phyloP scores from a whole-genome alignment of 176 grass and related monocot species.

The Ampelocalamus luodianensis region DNA sequence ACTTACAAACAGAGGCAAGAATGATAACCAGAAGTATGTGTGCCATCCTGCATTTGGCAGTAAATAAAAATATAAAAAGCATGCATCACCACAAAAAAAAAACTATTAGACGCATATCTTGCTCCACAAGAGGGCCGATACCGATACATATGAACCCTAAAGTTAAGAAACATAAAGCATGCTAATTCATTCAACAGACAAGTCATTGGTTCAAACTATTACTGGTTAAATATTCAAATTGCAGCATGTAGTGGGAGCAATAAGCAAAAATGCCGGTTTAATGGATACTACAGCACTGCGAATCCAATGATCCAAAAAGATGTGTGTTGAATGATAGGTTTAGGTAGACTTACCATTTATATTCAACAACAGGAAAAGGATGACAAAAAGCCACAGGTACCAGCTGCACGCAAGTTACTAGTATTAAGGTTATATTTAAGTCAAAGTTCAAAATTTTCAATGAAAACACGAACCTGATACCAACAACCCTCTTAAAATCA shows the following conservation, averaged over 20 bases:
- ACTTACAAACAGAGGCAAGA: constrained; percentile 95
- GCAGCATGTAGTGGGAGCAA: constrained; percentile 1
- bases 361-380: constrained; percentile 85
- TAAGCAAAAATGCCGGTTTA: neutral
- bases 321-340: neutral
- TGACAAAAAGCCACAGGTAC: constrained; percentile 89
- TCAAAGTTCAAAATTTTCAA: constrained; percentile 31
- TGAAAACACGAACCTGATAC: constrained; percentile 72
- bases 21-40: constrained; percentile 94
- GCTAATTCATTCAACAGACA: constrained; percentile 20
- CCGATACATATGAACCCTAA: neutral
- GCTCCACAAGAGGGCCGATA: neutral
- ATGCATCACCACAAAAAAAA: neutral
- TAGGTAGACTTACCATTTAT: constrained; percentile 64
- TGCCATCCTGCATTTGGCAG: constrained; percentile 90
- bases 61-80: constrained; percentile 27
- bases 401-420: constrained; percentile 64
- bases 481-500: constrained; percentile 90
- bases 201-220: neutral
- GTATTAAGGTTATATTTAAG: constrained; percentile 27
- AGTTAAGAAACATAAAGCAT: neutral
- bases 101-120: constrained; percentile 8
- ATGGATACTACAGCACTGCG: neutral
- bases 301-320: neutral
- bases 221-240: constrained; percentile 24